Percentiles rank a stretch among this genome's conserved stretches.
phyloP scores from a whole-genome alignment of 2,329 filamentous ascomycete species.

The Penicillium vulpinum region DNA sequence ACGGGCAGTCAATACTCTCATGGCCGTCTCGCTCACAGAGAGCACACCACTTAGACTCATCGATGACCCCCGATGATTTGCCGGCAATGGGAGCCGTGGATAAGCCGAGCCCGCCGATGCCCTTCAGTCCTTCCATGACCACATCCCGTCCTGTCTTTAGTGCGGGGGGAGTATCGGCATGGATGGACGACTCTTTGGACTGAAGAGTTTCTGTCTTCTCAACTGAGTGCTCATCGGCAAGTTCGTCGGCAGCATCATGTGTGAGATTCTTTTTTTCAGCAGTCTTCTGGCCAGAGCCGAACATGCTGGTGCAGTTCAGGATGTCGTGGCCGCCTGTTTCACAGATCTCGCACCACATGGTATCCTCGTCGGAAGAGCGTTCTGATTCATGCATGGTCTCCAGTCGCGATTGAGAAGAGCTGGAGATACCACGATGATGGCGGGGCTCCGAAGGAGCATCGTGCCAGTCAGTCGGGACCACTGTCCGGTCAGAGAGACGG shows the following conservation, averaged over 20 bases:
- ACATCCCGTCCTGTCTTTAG: constrained; percentile 45
- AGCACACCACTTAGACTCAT: constrained; percentile 92
- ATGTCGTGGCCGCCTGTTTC: constrained; percentile 92
- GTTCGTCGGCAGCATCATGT: constrained; percentile 8
- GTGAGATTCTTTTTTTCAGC: constrained; percentile 16
- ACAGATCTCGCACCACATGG: constrained; percentile 92
- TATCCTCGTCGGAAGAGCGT: constrained; percentile 67
- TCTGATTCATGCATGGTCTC: constrained; percentile 46
- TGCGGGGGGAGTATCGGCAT: constrained; percentile 23
- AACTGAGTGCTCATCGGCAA: constrained; percentile 15
- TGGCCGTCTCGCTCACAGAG: constrained; percentile 95
- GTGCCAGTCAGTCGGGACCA: constrained; percentile 45
- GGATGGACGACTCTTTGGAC: constrained; percentile 14
- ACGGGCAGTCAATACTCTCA: constrained; percentile 90
- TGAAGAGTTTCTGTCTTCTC: constrained; percentile 13
- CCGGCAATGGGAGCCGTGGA: constrained; percentile 67
- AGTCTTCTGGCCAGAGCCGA: constrained; percentile 48
- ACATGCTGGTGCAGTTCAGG: constrained; percentile 90
- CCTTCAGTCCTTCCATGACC: constrained; percentile 45
- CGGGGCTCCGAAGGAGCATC: constrained; percentile 32
- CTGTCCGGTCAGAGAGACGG: constrained; percentile 45
- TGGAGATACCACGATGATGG: constrained; percentile 28
- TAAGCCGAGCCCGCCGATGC: constrained; percentile 40
- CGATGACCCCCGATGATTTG: constrained; percentile 74
- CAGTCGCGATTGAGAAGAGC: constrained; percentile 33